Evolutionary conservation across 2,329 filamentous ascomycete species (phyloP).

Genomic region (Monascus ruber): DNA sequence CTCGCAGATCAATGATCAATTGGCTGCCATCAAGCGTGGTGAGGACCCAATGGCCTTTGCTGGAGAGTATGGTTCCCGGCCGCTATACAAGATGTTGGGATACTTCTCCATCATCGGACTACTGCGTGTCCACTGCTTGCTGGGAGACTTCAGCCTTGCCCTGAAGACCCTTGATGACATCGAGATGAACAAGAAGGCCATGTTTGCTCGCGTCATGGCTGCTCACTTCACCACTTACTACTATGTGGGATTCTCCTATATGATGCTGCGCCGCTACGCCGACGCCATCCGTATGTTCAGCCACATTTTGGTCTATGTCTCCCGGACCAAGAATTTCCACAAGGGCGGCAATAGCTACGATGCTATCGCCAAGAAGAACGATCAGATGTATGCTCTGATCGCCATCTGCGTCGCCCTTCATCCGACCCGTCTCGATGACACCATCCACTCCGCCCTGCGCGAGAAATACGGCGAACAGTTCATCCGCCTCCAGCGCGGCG

Average conservation of each 20-base stretch:
- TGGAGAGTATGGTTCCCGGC: constrained; percentile 88
- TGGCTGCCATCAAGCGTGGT: constrained; percentile 85
- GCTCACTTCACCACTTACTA: constrained; percentile 99
- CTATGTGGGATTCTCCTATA: constrained; percentile 99
- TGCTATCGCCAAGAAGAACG: constrained; percentile 98
- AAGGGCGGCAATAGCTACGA: constrained; percentile 87
- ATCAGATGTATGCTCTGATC: constrained; percentile 98
- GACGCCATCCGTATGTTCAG: constrained; percentile 99
- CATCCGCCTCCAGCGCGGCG: constrained; percentile 88
- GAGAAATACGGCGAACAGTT: constrained; percentile 99
- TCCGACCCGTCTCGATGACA: constrained; percentile 93
- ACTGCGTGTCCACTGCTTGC: constrained; percentile 85
- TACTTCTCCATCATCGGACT: constrained; percentile 99
- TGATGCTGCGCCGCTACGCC: constrained; percentile 99
- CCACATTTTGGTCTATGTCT: constrained; percentile 98
- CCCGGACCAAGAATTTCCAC: constrained; percentile 99
- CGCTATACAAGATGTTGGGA: constrained; percentile 93
- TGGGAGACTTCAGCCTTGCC: constrained; percentile 95
- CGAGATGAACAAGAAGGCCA: constrained; percentile 99
- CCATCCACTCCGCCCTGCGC: constrained; percentile 91
- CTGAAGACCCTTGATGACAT: constrained; percentile 99
- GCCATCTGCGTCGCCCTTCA: constrained; percentile 98
- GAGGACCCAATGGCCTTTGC: constrained; percentile 82
- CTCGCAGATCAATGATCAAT: constrained; percentile 95
- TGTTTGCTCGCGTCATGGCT: constrained; percentile 99